phyloP scores from a whole-genome alignment of 2,329 filamentous ascomycete genomes.

The Colletotrichum sp. region DNA sequence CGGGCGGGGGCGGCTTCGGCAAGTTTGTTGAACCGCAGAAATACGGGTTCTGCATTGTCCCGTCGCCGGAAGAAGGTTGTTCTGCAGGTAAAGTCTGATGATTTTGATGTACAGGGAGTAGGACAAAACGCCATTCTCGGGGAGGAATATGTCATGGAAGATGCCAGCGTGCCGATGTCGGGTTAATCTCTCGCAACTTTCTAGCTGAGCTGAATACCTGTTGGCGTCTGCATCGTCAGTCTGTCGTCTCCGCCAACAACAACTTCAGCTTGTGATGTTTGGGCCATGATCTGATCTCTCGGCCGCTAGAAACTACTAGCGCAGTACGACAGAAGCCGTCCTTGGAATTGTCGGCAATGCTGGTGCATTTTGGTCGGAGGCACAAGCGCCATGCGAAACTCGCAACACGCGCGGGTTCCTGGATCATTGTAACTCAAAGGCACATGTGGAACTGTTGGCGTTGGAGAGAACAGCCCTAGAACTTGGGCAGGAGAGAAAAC shows the following conservation, averaged over 20 bases:
- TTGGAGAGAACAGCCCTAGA: neutral
- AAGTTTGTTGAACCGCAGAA: neutral
- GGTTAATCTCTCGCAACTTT: neutral
- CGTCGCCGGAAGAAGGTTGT: neutral
- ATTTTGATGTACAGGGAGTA: neutral
- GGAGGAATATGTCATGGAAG: neutral
- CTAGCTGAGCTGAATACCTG: neutral
- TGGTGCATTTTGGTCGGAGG: neutral
- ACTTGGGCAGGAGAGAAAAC: neutral
- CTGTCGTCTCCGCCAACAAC: neutral
- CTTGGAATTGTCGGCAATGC: neutral
- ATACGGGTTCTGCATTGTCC: neutral
- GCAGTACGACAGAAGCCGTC: neutral
- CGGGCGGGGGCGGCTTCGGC: neutral
- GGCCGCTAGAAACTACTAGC: neutral
- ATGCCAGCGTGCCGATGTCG: neutral
- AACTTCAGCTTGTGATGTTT: neutral
- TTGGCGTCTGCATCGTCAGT: neutral
- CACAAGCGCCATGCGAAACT: neutral
- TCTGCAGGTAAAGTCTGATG: neutral
- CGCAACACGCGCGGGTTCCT: neutral
- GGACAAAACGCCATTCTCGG: neutral
- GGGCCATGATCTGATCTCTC: neutral
- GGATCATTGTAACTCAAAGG: neutral
- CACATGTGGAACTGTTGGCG: constrained; percentile 2